These are phyloP conservation scores for Cyberlindnera japonica DNA, from an alignment of 805 yeast genomes.

Conservation along the genomic window DNA sequence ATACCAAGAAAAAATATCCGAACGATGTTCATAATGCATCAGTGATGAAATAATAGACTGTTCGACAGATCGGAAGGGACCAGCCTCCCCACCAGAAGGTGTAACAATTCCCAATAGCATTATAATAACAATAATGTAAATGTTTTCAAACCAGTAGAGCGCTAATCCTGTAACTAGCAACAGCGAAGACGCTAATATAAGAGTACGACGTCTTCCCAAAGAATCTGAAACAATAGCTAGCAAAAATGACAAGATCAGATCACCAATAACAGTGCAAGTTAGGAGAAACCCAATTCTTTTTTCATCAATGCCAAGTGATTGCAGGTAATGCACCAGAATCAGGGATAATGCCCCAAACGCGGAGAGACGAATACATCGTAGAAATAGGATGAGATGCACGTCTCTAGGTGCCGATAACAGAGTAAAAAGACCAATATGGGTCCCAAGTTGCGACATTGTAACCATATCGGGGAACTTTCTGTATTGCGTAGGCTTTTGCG, in stretches of 20 bases:
- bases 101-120: constrained; percentile 51
- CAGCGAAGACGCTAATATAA: constrained; percentile 19
- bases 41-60: constrained; percentile 49
- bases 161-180: constrained; percentile 38
- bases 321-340: constrained; percentile 43
- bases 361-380: constrained; percentile 31
- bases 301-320: constrained; percentile 39
- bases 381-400: constrained; percentile 29
- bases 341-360: constrained; percentile 37
- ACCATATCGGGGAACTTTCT: no score
- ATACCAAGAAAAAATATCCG: constrained; percentile 59
- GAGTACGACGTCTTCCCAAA: constrained; percentile 41
- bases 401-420: constrained; percentile 27
- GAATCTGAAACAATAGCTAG: constrained; percentile 44
- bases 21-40: constrained; percentile 37
- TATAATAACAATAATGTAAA: constrained; percentile 33
- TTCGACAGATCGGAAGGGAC: constrained; percentile 56
- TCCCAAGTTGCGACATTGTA: background rate
- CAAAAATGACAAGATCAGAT: constrained; percentile 44
- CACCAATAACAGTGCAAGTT: constrained; percentile 48
- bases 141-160: constrained; percentile 34
- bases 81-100: constrained; percentile 57
- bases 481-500: no score
- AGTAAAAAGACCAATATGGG: constrained; percentile 23
- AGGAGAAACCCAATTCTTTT: constrained; percentile 45